phyloP scores from a whole-genome alignment of 2,329 filamentous ascomycete genomes.

The Fusarium avenaceum region DNA sequence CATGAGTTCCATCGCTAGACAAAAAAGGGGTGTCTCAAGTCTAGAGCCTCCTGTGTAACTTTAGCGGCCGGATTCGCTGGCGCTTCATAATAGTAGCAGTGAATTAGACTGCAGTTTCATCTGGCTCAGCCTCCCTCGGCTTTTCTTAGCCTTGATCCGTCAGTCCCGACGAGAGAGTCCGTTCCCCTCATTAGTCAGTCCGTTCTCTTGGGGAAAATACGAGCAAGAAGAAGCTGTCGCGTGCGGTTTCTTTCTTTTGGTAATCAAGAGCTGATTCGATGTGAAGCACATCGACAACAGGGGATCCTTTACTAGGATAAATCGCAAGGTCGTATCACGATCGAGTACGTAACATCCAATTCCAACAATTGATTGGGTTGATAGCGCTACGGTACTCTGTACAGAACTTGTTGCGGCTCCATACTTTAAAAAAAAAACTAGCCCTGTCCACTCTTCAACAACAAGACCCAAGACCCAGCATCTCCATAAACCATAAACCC shows the following conservation, averaged over 20 bases:
- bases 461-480: neutral
- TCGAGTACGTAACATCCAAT: constrained; percentile 19
- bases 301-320: constrained; percentile 18
- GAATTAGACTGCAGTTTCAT: constrained; percentile 24
- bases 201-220: constrained; percentile 1
- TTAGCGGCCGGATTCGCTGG: constrained; percentile 42
- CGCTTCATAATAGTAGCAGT: constrained; percentile 22
- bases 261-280: constrained; percentile 34
- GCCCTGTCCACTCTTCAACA: constrained; percentile 14
- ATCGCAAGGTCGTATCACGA: constrained; percentile 19
- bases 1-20: neutral
- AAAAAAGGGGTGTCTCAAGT: constrained; percentile 27
- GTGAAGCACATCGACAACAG: constrained; percentile 21
- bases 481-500: constrained; percentile 30
- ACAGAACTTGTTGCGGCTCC: constrained; percentile 1
- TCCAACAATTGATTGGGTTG: neutral
- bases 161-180: constrained; percentile 16
- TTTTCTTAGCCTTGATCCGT: constrained; percentile 17
- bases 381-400: neutral
- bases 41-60: constrained; percentile 19
- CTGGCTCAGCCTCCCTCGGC: constrained; percentile 43
- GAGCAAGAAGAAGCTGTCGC: constrained; percentile 30
- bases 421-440: neutral
- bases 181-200: constrained; percentile 12
- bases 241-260: constrained; percentile 14